Evolutionary conservation across 345 rosid species (phyloP), one percentile per base, ranked within the genome.

Genomic region (Boechera divaricarpa): DNA sequence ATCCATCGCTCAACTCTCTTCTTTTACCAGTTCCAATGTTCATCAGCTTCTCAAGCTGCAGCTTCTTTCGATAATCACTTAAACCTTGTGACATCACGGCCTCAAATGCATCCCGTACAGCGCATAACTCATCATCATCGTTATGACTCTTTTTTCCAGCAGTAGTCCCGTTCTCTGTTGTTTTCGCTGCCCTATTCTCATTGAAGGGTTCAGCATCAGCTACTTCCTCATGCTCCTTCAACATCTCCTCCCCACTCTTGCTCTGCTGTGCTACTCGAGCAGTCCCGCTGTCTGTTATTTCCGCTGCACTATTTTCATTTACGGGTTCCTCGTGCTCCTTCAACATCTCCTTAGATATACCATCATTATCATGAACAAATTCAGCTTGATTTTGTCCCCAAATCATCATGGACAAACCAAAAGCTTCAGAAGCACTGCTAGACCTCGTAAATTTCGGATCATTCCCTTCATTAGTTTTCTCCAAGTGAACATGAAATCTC

Each of bases 21-120:
- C 33, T 53, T 44, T 24, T 77, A 0, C 41, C 16, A 28, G 12
- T 2, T 45, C 49, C 75, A 45, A 77, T 29, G 41, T 24, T 63
- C 52, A 54, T 63, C 6, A 77, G 35, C 38, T 63, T 70, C 60
- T 44, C 24, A 31, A 35, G 33, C 28, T 32, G 57, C 7, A 42
- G 7, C 26, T 45, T 63, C 62, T 57, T 77, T 4, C 57, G 77
- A 56, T 47, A 58, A 7, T 39, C 77, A 13, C 56, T 55, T 51
- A 64, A 55, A 10, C 81, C 68, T 28, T 42, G 10, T 0, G 62
- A 48, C 38, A 71, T 7, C 18, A 65, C 6, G 2, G 68, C 39
- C 62, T 70, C 81, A 31, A 71, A 77, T 11, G 80, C 80, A 53
- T 69, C 75, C 9, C 6, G 29, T 42, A 77, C 29, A 58, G 8